A percentile compares a stretch with the other conserved stretches of the same genome.
Conservation (phyloP, 2,329 filamentous ascomycete species). For the Verticillium alfalfae region DNA sequence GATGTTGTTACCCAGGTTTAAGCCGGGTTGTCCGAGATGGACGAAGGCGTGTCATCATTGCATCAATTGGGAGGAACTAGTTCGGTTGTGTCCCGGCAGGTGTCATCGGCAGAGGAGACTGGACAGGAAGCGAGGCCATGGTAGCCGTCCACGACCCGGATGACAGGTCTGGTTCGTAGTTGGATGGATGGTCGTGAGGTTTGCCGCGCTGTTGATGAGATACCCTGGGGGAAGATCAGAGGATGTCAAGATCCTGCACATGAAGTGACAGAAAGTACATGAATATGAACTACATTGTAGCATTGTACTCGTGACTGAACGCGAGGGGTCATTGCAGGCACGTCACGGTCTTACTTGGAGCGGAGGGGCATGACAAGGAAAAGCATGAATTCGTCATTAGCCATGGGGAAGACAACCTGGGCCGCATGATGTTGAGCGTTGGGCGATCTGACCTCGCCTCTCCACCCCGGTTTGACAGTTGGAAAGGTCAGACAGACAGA, state of each 20-base stretch:
- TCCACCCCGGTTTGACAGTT: not conserved
- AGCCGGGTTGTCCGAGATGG: not conserved
- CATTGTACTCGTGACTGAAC: not conserved
- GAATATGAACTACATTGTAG: not conserved
- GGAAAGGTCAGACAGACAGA: not conserved
- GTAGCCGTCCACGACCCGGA: not conserved
- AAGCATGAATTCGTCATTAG: not conserved
- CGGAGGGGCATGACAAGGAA: not conserved
- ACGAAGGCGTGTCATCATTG: not conserved
- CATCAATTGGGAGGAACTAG: not conserved
- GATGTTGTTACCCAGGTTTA: constrained; percentile 33
- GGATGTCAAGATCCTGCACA: not conserved
- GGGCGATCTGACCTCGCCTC: not conserved
- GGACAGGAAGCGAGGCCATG: not conserved
- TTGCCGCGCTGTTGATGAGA: too few species aligned
- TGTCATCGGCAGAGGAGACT: not conserved
- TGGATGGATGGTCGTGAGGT: not conserved
- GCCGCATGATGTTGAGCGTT: not conserved
- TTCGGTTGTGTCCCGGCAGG: not conserved
- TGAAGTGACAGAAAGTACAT: not conserved
- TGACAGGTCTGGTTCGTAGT: not conserved
- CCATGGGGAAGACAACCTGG: not conserved
- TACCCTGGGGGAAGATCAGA: too few species aligned
- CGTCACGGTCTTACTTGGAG: not conserved
- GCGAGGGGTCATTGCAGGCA: not conserved